phyloP scores from a whole-genome alignment of 1,139 yeast species.

The Pichia sp. region DNA sequence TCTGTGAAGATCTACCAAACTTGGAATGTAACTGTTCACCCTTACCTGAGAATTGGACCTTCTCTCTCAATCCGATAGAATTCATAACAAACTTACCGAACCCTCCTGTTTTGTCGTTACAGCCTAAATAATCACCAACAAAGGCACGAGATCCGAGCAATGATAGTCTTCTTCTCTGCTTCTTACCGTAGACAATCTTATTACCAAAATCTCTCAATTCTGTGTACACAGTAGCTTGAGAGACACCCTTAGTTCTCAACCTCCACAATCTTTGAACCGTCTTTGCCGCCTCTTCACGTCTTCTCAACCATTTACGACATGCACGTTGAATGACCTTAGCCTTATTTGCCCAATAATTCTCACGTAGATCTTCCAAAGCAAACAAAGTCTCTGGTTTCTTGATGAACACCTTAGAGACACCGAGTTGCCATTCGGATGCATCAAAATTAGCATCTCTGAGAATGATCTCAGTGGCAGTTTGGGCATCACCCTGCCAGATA shows the following conservation, averaged over 20 bases:
- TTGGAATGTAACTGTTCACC: slow-evolving; percentile 81
- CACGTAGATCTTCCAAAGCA: slow-evolving; percentile 94
- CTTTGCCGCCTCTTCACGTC: slow-evolving; percentile 83
- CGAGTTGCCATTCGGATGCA: slow-evolving; percentile 76
- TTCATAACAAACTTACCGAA: slow-evolving; percentile 44
- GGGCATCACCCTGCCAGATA: slow-evolving; percentile 86
- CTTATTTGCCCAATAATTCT: slow-evolving; percentile 97
- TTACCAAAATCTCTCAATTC: slow-evolving; percentile 83
- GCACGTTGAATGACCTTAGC: slow-evolving; percentile 97
- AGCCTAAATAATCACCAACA: slow-evolving; percentile 88
- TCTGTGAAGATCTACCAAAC: slow-evolving; percentile 86
- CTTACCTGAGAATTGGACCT: slow-evolving; percentile 67
- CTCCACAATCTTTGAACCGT: slow-evolving; percentile 83
- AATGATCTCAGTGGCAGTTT: slow-evolving; percentile 74
- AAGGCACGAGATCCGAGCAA: slow-evolving; percentile 86
- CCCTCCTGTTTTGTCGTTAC: slow-evolving; percentile 70
- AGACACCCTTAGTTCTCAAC: slow-evolving; percentile 58
- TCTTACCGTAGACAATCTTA: slow-evolving; percentile 58
- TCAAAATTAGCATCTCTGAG: slow-evolving; percentile 79
- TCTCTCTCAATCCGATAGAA: slow-evolving; percentile 64
- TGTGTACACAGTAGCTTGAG: slow-evolving; percentile 51
- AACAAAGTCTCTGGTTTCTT: slow-evolving; percentile 96
- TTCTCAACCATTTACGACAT: slow-evolving; percentile 77
- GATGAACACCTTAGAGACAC: slow-evolving; percentile 90
- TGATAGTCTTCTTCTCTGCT: slow-evolving; percentile 87